Base-by-base conservation (phyloP, 2,329 filamentous ascomycete species). In the Beauveria sp. region DNA sequence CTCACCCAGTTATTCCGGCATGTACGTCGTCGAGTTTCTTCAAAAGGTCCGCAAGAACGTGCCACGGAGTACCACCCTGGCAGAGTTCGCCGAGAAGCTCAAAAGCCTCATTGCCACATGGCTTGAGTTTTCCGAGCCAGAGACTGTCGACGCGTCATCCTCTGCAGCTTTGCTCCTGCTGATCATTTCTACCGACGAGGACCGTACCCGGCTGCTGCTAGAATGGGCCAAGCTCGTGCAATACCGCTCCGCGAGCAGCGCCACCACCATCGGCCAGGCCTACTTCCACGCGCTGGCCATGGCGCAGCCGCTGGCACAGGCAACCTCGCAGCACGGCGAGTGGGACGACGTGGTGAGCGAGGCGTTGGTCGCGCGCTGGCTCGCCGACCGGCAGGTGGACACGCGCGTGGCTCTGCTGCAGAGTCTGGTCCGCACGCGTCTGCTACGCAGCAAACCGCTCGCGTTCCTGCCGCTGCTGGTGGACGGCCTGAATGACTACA, bases 401-500 rank as follows among this genome's bases (percentile, higher is more conserved):
- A 82, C 78, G 3, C 76, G 79, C 20, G 78, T 81, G 3, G 76
- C 82, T 2, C 80, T 88, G 28, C 72, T 87, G 14, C 78, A 81
- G 62, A 82, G 81, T 55, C 71, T 88, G 30, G 72, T 77, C 1
- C 75, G 74, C 40, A 81, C 78, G 61, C 73, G 73, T 6, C 70
- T 82, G 5, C 70, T 85, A 4, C 71, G 68, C 43, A 69, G 76
- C 30, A 74, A 76, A 47, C 70, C 75, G 3, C 64, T 66, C 5
- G 66, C 68, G 3, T 81, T 85, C 61, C 63, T 82, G 1, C 66
- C 68, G 0, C 64, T 85, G 1, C 72, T 88, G 9, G 69, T 73
- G 0, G 80, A 82, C 46, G 85, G 87, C 0, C 75, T 99, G 30
- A 88, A 93, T 65, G 92, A 99, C 70, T 97, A 97, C 69, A 96